Conservation (phyloP, 208 protist genomes). For the Trypanosomatidae sp. region DNA sequence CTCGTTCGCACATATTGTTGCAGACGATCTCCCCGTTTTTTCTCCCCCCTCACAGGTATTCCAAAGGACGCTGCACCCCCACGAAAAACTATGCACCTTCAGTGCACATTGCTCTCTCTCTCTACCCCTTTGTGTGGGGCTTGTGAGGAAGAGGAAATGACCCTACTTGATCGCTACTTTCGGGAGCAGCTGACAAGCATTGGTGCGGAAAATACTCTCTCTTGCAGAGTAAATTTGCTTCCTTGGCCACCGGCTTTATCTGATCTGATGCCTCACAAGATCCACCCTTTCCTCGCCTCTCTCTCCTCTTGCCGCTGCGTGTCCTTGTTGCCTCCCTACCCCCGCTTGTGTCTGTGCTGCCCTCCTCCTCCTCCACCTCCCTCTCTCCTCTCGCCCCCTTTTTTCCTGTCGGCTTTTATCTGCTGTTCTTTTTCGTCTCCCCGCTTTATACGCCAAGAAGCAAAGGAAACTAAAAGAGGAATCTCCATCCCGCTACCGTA, state of each 20-base stretch:
- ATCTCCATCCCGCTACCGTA: not conserved
- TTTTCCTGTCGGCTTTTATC: not conserved
- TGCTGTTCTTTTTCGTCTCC: not conserved
- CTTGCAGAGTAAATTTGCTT: not conserved
- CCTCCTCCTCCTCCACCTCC: not conserved
- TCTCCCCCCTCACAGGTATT: not conserved
- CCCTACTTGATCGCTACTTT: not conserved
- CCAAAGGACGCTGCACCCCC: not conserved
- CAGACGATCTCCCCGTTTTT: not conserved
- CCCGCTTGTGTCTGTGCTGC: not conserved
- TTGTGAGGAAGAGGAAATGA: not conserved
- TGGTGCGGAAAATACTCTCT: not conserved
- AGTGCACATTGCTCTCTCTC: not conserved
- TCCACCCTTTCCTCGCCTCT: not conserved
- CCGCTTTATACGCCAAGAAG: not conserved
- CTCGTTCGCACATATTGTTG: not conserved
- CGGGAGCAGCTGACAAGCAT: not conserved
- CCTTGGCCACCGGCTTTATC: no score
- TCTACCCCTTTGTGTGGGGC: not conserved
- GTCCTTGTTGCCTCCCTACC: not conserved
- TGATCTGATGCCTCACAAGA: not conserved
- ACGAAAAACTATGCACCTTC: not conserved
- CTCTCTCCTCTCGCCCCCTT: not conserved
- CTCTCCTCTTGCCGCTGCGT: not conserved
- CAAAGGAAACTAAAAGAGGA: no score